Conservation (phyloP, 805 yeast species). For the Zygoascus biomembranicola region DNA sequence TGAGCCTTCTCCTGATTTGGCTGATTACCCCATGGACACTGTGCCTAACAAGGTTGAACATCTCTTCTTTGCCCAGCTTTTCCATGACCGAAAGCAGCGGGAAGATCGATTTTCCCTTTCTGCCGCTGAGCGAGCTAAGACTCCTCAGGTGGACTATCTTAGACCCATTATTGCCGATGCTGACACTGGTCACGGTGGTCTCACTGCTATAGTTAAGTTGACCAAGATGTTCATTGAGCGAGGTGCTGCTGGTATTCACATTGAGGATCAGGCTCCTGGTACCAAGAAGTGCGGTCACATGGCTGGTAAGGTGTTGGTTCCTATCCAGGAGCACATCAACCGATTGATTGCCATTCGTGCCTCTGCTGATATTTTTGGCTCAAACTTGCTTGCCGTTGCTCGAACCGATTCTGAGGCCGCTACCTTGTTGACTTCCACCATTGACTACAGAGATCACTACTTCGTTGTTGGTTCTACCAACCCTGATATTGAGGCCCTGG, state of each 20-base stretch:
- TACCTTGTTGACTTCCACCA: conserved; percentile 85
- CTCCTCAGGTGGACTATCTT: conserved; percentile 74
- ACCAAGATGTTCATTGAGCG: conserved; percentile 94
- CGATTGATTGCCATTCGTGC: conserved; percentile 90
- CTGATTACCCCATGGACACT: conserved; percentile 97
- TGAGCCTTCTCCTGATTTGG: conserved; percentile 97
- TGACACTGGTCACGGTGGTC: conserved; percentile 98
- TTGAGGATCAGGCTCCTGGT: conserved; percentile 98
- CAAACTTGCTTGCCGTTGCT: conserved; percentile 80
- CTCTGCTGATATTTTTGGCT: conserved; percentile 87
- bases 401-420: conserved; percentile 98
- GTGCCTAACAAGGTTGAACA: conserved; percentile 98
- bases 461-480: conserved; percentile 87
- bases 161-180: conserved; percentile 97
- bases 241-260: conserved; percentile 98
- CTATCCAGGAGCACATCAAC: conserved; percentile 95
- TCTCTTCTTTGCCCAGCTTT: conserved; percentile 90
- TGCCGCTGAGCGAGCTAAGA: conserved; percentile 56
- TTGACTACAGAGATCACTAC: conserved; percentile 91
- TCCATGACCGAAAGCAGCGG: conserved; percentile 95
- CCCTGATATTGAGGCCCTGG: conserved; percentile 66
- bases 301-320: conserved; percentile 98
- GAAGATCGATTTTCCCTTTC: conserved; percentile 63
- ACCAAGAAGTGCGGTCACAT: conserved; percentile 98
- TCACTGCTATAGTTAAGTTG: conserved; percentile 90